These are phyloP conservation scores for Voacanga thouarsii DNA, from an alignment of 257 asterid species.

Conservation along the genomic window DNA sequence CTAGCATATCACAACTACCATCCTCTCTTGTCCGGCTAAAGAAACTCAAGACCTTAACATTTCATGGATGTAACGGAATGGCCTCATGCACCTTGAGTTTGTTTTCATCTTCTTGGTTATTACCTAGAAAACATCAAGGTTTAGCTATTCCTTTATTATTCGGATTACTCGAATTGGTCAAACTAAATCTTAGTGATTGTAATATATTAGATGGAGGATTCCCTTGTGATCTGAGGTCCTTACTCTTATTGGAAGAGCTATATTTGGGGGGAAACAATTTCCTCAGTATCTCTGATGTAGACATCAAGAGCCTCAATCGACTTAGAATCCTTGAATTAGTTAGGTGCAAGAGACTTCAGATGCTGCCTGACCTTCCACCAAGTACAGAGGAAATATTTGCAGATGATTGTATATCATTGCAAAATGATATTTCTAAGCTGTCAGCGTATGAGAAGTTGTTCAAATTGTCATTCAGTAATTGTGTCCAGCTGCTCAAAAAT, in stretches of 20 bases:
- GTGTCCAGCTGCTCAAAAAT: slow-evolving; percentile 1
- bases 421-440: neutral
- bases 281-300: slow-evolving; percentile 8
- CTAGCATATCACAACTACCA: slow-evolving; percentile 8
- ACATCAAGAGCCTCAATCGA: slow-evolving; percentile 5
- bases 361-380: slow-evolving; percentile 14
- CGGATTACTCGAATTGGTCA: slow-evolving; percentile 15
- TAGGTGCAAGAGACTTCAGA: slow-evolving; percentile 5
- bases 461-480: slow-evolving; percentile 1
- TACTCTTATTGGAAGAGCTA: slow-evolving; percentile 12
- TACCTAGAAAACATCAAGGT: neutral
- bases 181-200: slow-evolving; percentile 18
- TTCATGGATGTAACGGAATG: slow-evolving; percentile 14
- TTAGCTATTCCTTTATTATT: slow-evolving; percentile 2
- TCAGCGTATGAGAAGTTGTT: neutral
- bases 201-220: slow-evolving; percentile 16
- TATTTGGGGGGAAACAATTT: slow-evolving; percentile 16
- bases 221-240: slow-evolving; percentile 11
- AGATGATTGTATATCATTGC: slow-evolving; percentile 19
- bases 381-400: slow-evolving; percentile 2
- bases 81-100: neutral
- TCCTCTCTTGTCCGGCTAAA: slow-evolving; percentile 9
- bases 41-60: slow-evolving; percentile 21
- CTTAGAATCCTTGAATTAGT: slow-evolving; percentile 9
- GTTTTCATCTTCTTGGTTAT: neutral